These are phyloP conservation scores for Sporothrix sp. DNA, from an alignment of 2,329 filamentous ascomycete species.

Conservation along the genomic window DNA sequence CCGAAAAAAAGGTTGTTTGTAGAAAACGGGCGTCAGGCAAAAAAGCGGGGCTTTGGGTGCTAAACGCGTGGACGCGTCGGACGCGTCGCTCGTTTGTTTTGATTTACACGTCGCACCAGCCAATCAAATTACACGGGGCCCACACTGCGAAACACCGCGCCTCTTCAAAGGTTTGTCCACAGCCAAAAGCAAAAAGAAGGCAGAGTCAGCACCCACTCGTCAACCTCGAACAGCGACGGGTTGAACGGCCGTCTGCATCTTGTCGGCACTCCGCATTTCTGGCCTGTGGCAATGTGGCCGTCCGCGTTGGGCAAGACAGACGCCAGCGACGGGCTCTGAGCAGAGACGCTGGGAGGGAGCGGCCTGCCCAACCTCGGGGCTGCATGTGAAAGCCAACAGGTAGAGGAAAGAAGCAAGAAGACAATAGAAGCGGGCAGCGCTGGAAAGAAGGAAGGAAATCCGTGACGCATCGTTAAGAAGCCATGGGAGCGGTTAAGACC, in stretches of 20 bases:
- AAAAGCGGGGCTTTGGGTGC: conserved; percentile 1
- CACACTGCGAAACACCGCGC: conserved; percentile 7
- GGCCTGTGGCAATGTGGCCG: no score
- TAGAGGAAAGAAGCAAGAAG: not conserved
- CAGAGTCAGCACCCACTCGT: not conserved
- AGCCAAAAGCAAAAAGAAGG: not conserved
- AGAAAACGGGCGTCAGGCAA: not conserved
- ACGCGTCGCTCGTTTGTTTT: conserved; percentile 18
- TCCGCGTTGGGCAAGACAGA: no score
- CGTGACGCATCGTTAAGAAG: not conserved
- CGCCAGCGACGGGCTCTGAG: no score
- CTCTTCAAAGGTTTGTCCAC: not conserved
- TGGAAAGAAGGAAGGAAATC: not conserved
- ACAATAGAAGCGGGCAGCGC: not conserved
- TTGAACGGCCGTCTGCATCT: no score
- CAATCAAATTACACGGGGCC: conserved; percentile 13
- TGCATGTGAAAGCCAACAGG: not conserved
- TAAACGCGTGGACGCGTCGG: conserved; percentile 14
- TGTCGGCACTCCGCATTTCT: not conserved
- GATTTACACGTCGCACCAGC: conserved; percentile 9
- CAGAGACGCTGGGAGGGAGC: no score
- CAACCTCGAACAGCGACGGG: not conserved
- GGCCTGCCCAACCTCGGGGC: no score
- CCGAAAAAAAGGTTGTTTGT: not conserved
- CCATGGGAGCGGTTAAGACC: not conserved